Conservation (phyloP, 2,329 filamentous ascomycete genomes). For the Trichoderma oligosporum region DNA sequence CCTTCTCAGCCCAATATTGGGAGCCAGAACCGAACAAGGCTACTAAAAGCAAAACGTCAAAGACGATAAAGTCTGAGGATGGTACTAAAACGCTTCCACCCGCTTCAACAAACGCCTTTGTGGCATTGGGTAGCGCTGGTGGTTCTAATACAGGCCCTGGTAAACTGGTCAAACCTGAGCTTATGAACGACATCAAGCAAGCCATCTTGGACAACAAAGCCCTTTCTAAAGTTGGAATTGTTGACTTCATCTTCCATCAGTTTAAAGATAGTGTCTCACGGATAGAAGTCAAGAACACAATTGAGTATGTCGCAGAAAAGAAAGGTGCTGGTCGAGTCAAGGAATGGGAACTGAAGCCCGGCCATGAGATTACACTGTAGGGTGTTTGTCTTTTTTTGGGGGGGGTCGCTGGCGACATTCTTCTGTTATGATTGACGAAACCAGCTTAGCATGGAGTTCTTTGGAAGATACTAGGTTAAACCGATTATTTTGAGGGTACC, state of each 20-base stretch:
- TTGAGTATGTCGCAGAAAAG: conserved; percentile 41
- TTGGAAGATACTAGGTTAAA: conserved; percentile 5
- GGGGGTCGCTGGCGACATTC: background rate
- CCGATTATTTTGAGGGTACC: background rate
- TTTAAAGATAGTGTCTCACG: conserved; percentile 38
- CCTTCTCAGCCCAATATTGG: conserved; percentile 84
- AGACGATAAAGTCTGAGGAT: conserved; percentile 19
- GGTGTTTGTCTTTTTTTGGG: background rate
- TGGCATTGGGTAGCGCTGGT: conserved; percentile 29
- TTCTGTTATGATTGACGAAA: conserved; percentile 18
- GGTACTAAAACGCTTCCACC: conserved; percentile 34
- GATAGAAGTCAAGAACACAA: conserved; percentile 41
- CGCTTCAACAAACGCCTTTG: conserved; percentile 36
- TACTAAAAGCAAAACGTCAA: conserved; percentile 9
- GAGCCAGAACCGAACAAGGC: conserved; percentile 35
- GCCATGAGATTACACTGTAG: conserved; percentile 35
- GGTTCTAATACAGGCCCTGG: conserved; percentile 21
- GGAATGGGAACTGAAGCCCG: conserved; percentile 40
- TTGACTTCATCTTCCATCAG: conserved; percentile 40
- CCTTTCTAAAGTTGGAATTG: conserved; percentile 40
- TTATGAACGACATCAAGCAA: conserved; percentile 41
- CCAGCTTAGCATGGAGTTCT: conserved; percentile 18
- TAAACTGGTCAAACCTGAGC: conserved; percentile 38
- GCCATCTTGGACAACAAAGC: conserved; percentile 40
- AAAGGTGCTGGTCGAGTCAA: conserved; percentile 36